A percentile compares a stretch with the other conserved stretches of the same genome.
Evolutionary conservation across 306 rosid genomes (phyloP).

Genomic region (Casuarina cunninghamiana): DNA sequence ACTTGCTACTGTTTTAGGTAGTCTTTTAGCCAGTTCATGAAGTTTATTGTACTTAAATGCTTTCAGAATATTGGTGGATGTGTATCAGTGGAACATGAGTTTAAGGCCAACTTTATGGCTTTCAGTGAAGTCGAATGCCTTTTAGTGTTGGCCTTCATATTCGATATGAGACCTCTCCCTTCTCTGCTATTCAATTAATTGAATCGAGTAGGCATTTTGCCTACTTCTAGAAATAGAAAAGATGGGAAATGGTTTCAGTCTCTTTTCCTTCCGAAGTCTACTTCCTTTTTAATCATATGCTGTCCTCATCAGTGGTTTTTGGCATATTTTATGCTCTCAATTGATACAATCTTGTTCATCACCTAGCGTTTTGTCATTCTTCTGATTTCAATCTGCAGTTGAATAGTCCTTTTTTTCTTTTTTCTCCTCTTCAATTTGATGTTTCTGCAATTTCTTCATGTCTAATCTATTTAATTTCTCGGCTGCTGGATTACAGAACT

Average conservation of each 20-base stretch:
- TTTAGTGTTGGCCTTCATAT: conserved; percentile 18
- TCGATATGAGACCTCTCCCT: no score
- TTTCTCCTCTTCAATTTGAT: not conserved
- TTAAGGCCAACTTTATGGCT: conserved; percentile 32
- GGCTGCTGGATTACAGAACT: conserved; percentile 55
- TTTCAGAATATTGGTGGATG: conserved; percentile 33
- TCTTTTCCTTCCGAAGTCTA: no score
- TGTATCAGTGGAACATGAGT: conserved; percentile 40
- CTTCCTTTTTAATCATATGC: no score
- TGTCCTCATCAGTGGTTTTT: no score
- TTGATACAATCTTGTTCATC: not conserved
- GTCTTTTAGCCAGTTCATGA: conserved; percentile 12
- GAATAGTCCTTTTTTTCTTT: conserved; percentile 7
- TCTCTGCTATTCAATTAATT: no score
- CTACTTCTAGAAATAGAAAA: no score
- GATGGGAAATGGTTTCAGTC: no score
- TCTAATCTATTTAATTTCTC: conserved; percentile 38
- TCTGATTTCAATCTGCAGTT: conserved; percentile 22
- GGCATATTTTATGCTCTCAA: no score
- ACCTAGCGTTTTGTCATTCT: conserved; percentile 15
- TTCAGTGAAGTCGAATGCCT: conserved; percentile 27
- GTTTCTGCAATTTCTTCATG: conserved; percentile 23
- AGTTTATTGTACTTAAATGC: conserved; percentile 16
- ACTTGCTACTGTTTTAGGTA: conserved; percentile 7
- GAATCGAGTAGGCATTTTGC: no score